Percentiles rank a stretch among this genome's conserved stretches.
Evolutionary conservation across 164 flowering plant genomes (phyloP).

Genomic region (Tetracentron sinense): DNA sequence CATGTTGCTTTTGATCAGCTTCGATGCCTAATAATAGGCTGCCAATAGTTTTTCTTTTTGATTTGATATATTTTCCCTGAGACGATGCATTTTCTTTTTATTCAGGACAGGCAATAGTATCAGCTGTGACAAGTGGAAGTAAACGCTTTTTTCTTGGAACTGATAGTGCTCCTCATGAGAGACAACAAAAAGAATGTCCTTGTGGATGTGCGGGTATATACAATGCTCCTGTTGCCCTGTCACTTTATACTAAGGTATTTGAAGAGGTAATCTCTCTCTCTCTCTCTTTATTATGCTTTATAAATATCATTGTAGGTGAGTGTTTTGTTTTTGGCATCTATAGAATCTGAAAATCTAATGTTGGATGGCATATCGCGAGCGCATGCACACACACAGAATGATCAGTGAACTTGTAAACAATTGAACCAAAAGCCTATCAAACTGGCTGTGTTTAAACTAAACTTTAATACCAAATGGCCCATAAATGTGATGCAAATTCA

Average conservation of each 20-base stretch:
- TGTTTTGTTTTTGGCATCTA: neutral
- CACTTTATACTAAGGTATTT: slow-evolving; percentile 86
- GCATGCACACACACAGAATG: too few relatives aligned
- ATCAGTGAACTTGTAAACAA: too few relatives aligned
- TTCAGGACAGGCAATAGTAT: slow-evolving; percentile 82
- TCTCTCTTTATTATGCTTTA: too few relatives aligned
- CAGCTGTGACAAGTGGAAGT: slow-evolving; percentile 93
- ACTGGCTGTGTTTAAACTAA: too few relatives aligned
- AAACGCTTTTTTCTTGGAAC: slow-evolving; percentile 88
- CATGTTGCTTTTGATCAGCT: neutral
- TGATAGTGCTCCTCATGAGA: slow-evolving; percentile 99
- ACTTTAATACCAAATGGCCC: too few relatives aligned
- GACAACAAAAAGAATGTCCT: slow-evolving; percentile 62
- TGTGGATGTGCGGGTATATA: slow-evolving; percentile 98
- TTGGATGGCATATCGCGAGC: too few relatives aligned
- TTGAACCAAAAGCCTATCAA: too few relatives aligned
- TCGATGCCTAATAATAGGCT: neutral
- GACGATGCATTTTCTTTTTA: slow-evolving; percentile 7
- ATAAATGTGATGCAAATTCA: too few relatives aligned
- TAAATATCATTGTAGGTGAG: too few relatives aligned
- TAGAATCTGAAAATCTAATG: neutral
- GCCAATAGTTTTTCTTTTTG: neutral
- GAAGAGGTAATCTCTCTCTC: slow-evolving; percentile 64
- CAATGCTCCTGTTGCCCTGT: slow-evolving; percentile 82
- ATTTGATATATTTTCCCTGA: slow-evolving; percentile 1